Conservation (phyloP, 2,329 filamentous ascomycete genomes). For the Xylaria sp. region DNA sequence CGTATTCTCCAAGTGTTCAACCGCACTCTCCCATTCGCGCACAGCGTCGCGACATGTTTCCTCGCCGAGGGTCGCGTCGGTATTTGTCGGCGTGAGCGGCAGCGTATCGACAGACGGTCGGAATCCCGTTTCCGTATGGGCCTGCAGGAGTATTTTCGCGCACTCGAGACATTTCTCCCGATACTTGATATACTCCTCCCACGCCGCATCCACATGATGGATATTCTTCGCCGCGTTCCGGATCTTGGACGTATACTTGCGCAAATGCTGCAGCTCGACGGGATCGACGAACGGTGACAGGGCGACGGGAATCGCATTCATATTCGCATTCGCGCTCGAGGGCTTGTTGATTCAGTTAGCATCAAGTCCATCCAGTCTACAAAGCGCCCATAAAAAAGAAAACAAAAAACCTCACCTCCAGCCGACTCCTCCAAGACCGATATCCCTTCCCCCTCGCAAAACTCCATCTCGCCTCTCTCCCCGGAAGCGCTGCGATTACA, state of each 20-base stretch:
- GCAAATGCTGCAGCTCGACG: slow-evolving; percentile 12
- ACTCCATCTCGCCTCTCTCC: slow-evolving; percentile 13
- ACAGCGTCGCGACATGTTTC: slow-evolving; percentile 35
- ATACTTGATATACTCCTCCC: slow-evolving; percentile 40
- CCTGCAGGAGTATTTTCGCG: slow-evolving; percentile 34
- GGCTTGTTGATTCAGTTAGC: neutral
- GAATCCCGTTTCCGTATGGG: neutral
- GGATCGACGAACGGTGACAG: slow-evolving; percentile 11
- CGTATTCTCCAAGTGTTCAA: slow-evolving; percentile 39
- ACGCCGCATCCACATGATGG: slow-evolving; percentile 38
- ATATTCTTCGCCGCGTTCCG: slow-evolving; percentile 11
- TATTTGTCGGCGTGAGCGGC: slow-evolving; percentile 9
- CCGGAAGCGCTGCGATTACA: too few relatives aligned
- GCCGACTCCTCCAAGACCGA: neutral
- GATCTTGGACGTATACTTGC: slow-evolving; percentile 14
- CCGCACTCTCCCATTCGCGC: slow-evolving; percentile 41
- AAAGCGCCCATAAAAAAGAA: too few relatives aligned
- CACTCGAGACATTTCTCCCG: slow-evolving; percentile 38
- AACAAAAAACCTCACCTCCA: too few relatives aligned
- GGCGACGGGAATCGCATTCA: slow-evolving; percentile 8
- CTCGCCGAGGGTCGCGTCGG: slow-evolving; percentile 13
- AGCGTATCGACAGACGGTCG: slow-evolving; percentile 2
- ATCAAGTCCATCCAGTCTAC: too few relatives aligned
- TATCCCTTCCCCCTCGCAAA: neutral
- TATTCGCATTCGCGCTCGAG: slow-evolving; percentile 1